Conservation (phyloP, 2,329 filamentous ascomycete genomes). For the Aspergillus caelatus region DNA sequence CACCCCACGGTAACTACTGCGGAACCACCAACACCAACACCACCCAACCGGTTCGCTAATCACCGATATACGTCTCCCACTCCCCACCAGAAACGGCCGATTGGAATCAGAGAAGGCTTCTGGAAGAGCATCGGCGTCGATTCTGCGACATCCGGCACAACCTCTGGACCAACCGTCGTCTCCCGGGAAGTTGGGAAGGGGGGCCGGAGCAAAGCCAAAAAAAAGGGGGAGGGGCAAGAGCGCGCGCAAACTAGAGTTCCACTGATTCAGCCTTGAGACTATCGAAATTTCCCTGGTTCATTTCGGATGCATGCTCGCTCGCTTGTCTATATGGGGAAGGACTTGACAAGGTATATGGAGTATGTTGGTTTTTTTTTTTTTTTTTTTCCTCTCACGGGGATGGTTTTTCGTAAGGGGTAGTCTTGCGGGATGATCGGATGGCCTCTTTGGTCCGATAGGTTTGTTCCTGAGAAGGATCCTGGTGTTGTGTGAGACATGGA, state of each 20-base stretch:
- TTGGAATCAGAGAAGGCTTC: slow-evolving; percentile 18
- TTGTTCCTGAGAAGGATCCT: neutral
- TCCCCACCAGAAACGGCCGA: slow-evolving; percentile 1
- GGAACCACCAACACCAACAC: neutral
- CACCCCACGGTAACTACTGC: neutral
- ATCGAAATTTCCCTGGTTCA: slow-evolving; percentile 3
- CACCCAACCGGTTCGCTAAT: slow-evolving; percentile 1
- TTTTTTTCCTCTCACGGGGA: neutral
- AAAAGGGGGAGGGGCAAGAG: slow-evolving; percentile 18
- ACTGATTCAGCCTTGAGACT: slow-evolving; percentile 3
- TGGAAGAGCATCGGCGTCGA: slow-evolving; percentile 11
- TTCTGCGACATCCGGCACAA: slow-evolving; percentile 16
- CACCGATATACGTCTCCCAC: neutral
- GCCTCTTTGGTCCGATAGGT: neutral
- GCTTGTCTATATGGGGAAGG: neutral
- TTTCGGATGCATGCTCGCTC: neutral
- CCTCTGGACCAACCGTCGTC: slow-evolving; percentile 9
- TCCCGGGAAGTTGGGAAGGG: slow-evolving; percentile 16
- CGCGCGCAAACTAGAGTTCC: neutral
- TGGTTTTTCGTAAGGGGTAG: neutral
- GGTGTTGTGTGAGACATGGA: neutral
- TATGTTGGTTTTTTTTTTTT: neutral
- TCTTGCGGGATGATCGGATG: neutral
- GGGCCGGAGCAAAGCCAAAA: slow-evolving; percentile 14
- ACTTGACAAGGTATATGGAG: neutral